A percentile compares a stretch with the other conserved stretches of the same genome.
These are phyloP conservation scores for Ramalina intermedia DNA, from an alignment of 495 filamentous ascomycete genomes.

Conservation along the genomic window DNA sequence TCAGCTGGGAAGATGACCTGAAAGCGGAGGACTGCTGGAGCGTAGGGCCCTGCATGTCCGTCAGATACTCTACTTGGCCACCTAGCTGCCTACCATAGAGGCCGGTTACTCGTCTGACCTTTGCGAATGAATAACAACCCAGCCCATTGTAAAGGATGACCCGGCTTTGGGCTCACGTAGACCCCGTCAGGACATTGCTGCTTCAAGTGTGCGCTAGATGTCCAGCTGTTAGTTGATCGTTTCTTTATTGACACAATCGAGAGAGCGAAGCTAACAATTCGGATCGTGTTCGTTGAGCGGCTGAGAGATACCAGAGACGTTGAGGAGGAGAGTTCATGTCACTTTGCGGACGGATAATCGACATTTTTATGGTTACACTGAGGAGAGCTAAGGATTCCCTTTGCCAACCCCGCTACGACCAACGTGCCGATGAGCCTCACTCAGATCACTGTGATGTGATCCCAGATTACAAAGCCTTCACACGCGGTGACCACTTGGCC, in stretches of 20 bases:
- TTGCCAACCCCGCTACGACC: too few relatives aligned
- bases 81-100: background rate
- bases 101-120: conserved; percentile 33
- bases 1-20: conserved; percentile 70
- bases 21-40: conserved; percentile 76
- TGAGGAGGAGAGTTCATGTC: conserved; percentile 3
- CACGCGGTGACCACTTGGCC: too few relatives aligned
- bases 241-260: background rate
- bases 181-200: conserved; percentile 68
- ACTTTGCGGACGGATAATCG: too few relatives aligned
- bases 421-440: too few relatives aligned
- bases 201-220: conserved; percentile 58
- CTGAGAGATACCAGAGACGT: conserved; percentile 10
- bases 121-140: conserved; percentile 84
- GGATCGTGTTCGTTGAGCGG: conserved; percentile 51
- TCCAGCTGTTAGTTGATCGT: background rate
- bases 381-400: too few relatives aligned
- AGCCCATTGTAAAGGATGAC: conserved; percentile 66
- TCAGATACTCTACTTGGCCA: background rate
- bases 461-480: too few relatives aligned
- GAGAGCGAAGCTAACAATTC: conserved; percentile 52
- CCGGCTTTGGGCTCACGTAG: conserved; percentile 71
- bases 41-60: conserved; percentile 56
- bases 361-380: too few relatives aligned
- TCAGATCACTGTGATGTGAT: too few relatives aligned